A percentile compares a stretch with the other conserved stretches of the same genome.
These are phyloP conservation scores for Syzygium oleosum DNA, from an alignment of 345 rosid genomes.

Conservation along the genomic window DNA sequence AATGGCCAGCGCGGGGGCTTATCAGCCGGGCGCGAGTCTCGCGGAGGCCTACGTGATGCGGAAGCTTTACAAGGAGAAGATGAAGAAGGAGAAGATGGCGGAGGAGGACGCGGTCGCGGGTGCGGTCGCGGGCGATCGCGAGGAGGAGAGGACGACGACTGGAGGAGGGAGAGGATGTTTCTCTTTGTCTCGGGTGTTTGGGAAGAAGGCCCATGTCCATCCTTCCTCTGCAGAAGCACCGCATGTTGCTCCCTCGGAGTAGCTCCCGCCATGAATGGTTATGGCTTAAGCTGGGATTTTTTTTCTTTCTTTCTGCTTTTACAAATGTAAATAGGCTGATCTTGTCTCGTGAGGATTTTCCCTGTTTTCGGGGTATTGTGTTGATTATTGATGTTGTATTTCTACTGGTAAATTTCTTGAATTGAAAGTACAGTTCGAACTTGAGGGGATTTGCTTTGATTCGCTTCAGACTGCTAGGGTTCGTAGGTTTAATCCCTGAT, in stretches of 20 bases:
- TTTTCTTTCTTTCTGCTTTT: not conserved
- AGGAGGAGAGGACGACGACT: not conserved
- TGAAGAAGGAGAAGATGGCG: not conserved
- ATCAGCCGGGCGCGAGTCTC: not conserved
- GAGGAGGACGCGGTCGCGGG: not conserved
- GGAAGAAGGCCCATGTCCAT: not conserved
- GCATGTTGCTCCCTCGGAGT: not conserved
- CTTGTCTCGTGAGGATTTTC: not conserved
- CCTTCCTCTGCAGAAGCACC: not conserved
- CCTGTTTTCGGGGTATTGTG: not conserved
- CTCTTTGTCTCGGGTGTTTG: not conserved
- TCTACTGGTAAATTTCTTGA: not conserved
- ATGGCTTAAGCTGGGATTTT: not conserved
- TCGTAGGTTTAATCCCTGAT: not conserved
- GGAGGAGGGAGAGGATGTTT: not conserved
- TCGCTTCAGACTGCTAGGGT: rapidly evolving
- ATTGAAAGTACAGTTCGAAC: not conserved
- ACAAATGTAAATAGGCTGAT: not conserved
- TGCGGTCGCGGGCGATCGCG: not conserved
- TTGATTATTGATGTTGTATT: not conserved
- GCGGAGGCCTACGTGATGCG: not conserved
- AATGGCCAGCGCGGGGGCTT: not conserved
- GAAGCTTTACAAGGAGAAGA: not conserved
- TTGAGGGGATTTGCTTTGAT: not conserved
- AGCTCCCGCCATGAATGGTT: not conserved